phyloP scores from a whole-genome alignment of 306 rosid genomes.

The Acacia crassicarpa region DNA sequence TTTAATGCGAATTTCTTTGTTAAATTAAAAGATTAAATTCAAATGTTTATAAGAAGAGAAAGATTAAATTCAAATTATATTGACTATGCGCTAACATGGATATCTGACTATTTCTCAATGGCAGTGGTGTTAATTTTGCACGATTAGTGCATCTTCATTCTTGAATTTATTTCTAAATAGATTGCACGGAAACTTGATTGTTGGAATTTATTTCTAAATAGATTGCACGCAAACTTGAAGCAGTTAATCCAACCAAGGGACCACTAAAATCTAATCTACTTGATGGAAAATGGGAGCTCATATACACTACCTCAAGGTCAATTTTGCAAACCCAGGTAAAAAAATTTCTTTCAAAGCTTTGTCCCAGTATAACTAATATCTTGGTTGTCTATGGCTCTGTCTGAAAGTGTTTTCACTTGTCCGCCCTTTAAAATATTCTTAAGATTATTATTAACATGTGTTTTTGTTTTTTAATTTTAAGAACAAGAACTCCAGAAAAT shows the following conservation, averaged over 20 bases:
- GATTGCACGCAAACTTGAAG: slow-evolving; percentile 92
- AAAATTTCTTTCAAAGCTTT: background rate
- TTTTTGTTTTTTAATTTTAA: background rate
- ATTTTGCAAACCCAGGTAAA: slow-evolving; percentile 71
- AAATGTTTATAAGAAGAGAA: background rate
- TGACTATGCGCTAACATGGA: background rate
- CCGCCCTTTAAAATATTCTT: background rate
- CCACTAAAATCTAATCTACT: slow-evolving; percentile 77
- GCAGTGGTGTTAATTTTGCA: background rate
- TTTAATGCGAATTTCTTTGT: background rate
- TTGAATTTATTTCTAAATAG: slow-evolving; percentile 61
- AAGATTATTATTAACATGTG: background rate
- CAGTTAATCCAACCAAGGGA: slow-evolving; percentile 67
- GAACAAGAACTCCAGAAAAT: background rate
- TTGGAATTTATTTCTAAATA: slow-evolving; percentile 52
- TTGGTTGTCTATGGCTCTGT: background rate
- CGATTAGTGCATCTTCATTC: slow-evolving; percentile 29
- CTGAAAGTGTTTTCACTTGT: background rate
- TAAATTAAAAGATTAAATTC: background rate
- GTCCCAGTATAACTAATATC: background rate
- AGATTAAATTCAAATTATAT: background rate
- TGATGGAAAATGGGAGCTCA: slow-evolving; percentile 95
- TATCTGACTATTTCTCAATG: background rate
- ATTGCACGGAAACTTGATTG: slow-evolving; percentile 73
- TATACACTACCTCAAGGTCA: slow-evolving; percentile 85